Percentiles rank a stretch among this genome's conserved stretches.
phyloP scores from a whole-genome alignment of 1,139 yeast species.

The Kluyveromyces sp. region DNA sequence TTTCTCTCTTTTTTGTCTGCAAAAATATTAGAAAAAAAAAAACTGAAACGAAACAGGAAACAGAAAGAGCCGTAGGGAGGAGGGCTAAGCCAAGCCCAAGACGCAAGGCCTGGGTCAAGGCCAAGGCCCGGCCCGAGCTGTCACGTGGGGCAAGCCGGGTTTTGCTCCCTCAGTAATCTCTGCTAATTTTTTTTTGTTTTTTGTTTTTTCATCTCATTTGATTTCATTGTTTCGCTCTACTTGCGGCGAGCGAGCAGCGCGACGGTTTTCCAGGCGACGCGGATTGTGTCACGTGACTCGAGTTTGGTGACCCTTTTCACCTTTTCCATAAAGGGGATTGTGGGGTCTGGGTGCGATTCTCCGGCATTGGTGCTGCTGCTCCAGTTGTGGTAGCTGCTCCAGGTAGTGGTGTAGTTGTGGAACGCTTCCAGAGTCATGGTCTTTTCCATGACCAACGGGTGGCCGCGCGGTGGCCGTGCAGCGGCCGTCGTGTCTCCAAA shows the following conservation, averaged over 20 bases:
- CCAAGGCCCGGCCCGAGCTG: no score
- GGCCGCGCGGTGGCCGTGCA: constrained; percentile 25
- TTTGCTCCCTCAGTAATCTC: no score
- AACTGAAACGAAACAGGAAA: no score
- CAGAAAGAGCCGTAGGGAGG: no score
- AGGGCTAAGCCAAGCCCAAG: no score
- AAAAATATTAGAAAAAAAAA: no score
- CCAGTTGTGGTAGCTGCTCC: constrained; percentile 72
- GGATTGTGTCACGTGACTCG: constrained; percentile 24
- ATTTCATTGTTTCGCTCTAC: not conserved
- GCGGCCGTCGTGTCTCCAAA: constrained; percentile 25
- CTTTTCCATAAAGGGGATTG: constrained; percentile 11
- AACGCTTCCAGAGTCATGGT: constrained; percentile 39
- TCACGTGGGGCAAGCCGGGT: no score
- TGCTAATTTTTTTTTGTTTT: no score
- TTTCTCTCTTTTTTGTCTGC: no score
- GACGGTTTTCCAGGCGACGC: constrained; percentile 35
- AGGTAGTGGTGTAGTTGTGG: constrained; percentile 47
- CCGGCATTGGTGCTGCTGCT: constrained; percentile 23
- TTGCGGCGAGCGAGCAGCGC: constrained; percentile 30
- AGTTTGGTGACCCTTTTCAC: not conserved
- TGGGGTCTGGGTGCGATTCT: constrained; percentile 28
- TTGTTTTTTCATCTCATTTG: no score
- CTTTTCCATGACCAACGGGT: constrained; percentile 34
- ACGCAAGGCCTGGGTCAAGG: no score